phyloP scores from a whole-genome alignment of 768 basidiomycete genomes.

The Auriculariales sp. region DNA sequence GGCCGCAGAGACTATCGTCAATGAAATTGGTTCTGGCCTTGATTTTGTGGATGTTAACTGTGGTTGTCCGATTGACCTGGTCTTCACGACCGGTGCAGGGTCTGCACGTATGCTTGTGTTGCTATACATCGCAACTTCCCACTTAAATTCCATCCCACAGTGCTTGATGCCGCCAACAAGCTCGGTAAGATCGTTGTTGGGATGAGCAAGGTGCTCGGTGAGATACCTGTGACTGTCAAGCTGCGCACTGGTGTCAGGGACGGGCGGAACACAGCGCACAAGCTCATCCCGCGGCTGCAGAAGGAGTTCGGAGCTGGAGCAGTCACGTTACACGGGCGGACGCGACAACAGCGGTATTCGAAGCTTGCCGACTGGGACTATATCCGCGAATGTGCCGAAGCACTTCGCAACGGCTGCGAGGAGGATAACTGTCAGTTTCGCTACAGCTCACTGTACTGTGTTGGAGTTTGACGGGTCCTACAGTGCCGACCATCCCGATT shows the following conservation, averaged over 20 bases:
- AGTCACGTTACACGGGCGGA: slow-evolving; percentile 71
- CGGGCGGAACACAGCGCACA: slow-evolving; percentile 73
- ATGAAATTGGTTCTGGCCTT: slow-evolving; percentile 46
- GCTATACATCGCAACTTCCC: not conserved
- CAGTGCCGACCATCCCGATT: slow-evolving; percentile 79
- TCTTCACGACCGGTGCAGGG: slow-evolving; percentile 83
- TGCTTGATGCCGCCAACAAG: slow-evolving; percentile 70
- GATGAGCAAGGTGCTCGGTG: slow-evolving; percentile 83
- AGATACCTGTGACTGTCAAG: slow-evolving; percentile 83
- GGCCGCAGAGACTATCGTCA: slow-evolving; percentile 66
- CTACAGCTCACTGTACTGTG: not conserved
- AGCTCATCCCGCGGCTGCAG: slow-evolving; percentile 68
- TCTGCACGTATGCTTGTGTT: slow-evolving; percentile 58
- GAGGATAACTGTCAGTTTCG: slow-evolving; percentile 51
- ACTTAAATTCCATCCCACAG: slow-evolving; percentile 22
- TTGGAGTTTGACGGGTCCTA: not conserved
- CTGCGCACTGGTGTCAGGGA: slow-evolving; percentile 90
- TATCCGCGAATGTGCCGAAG: slow-evolving; percentile 73
- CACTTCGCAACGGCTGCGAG: slow-evolving; percentile 53
- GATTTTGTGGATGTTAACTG: slow-evolving; percentile 95
- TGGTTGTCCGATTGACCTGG: slow-evolving; percentile 94
- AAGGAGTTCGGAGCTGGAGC: slow-evolving; percentile 39
- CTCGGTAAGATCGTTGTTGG: slow-evolving; percentile 78
- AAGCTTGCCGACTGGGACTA: slow-evolving; percentile 91
- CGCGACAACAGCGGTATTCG: slow-evolving; percentile 88